Percentiles rank a stretch among this genome's conserved stretches.
Conservation (phyloP, 2,329 filamentous ascomycete species). For the Penicillium sp. region DNA sequence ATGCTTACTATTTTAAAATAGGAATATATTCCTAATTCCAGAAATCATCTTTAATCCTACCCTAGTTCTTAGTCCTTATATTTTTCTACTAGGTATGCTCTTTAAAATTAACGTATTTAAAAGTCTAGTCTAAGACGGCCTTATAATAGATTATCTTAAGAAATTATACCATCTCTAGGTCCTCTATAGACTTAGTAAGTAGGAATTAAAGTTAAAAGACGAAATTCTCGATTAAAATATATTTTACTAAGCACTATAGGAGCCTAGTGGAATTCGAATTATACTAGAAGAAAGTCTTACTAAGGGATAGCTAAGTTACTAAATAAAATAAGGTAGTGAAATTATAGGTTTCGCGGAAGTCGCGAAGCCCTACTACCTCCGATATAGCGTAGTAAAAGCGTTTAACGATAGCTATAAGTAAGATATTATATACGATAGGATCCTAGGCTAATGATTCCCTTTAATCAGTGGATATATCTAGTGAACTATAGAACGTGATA, state of each 20-base stretch:
- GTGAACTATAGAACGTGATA: slow-evolving; percentile 27
- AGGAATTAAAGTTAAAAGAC: slow-evolving; percentile 34
- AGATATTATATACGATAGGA: too few species aligned
- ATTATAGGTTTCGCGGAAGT: slow-evolving; percentile 36
- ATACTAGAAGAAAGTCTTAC: slow-evolving; percentile 26
- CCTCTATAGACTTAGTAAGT: slow-evolving; percentile 31
- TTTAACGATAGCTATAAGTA: slow-evolving; percentile 41
- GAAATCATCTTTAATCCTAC: too few species aligned
- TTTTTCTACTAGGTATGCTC: slow-evolving; percentile 17
- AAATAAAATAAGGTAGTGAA: slow-evolving; percentile 31
- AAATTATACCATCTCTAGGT: slow-evolving; percentile 38
- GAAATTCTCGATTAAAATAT: slow-evolving; percentile 34
- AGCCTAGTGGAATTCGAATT: slow-evolving; percentile 27
- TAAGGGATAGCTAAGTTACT: slow-evolving; percentile 24
- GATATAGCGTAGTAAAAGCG: slow-evolving; percentile 37
- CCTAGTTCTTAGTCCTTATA: neutral
- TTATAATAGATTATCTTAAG: slow-evolving; percentile 31
- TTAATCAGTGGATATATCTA: slow-evolving; percentile 23
- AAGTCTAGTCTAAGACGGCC: slow-evolving; percentile 23
- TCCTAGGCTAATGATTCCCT: too few species aligned
- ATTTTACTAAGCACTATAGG: slow-evolving; percentile 30
- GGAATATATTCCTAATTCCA: neutral
- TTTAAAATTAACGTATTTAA: slow-evolving; percentile 36
- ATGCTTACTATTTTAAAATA: slow-evolving; percentile 11
- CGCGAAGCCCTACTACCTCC: slow-evolving; percentile 36